phyloP scores from a whole-genome alignment of 192 early-diverging fungal genomes.

The Backusella mclennaniae region DNA sequence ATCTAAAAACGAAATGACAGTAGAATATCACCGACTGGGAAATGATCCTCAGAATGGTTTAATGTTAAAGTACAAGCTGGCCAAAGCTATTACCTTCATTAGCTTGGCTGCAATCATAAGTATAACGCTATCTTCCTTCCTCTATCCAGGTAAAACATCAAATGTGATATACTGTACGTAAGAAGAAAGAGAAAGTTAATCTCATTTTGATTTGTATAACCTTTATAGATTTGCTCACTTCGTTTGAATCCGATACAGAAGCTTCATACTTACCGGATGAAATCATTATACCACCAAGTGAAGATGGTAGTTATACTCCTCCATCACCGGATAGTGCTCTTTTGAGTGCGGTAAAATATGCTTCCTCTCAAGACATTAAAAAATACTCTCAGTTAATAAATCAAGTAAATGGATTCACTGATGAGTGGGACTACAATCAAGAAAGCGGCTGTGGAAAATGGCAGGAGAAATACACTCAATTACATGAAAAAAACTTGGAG shows the following conservation, averaged over 20 bases:
- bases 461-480: slow-evolving; percentile 36
- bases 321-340: slow-evolving; percentile 2
- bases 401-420: not conserved
- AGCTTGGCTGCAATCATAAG: not conserved
- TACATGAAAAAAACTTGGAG: slow-evolving; percentile 29
- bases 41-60: not conserved
- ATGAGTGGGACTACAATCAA: slow-evolving; percentile 8
- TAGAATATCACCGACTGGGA: not conserved
- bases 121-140: not conserved
- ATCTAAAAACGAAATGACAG: not conserved
- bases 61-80: not conserved
- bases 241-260: not conserved
- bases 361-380: not conserved
- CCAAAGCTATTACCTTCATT: not conserved
- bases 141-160: not conserved
- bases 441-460: slow-evolving; percentile 38
- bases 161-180: not conserved
- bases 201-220: not conserved
- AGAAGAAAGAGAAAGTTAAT: not conserved
- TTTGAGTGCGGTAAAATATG: not conserved
- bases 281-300: not conserved
- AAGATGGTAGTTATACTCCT: not conserved
- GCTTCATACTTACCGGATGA: not conserved
- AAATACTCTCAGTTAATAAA: not conserved
- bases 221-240: not conserved